Evolutionary conservation across 257 asterid genomes (phyloP).

Genomic region (Lycium ferocissimum): DNA sequence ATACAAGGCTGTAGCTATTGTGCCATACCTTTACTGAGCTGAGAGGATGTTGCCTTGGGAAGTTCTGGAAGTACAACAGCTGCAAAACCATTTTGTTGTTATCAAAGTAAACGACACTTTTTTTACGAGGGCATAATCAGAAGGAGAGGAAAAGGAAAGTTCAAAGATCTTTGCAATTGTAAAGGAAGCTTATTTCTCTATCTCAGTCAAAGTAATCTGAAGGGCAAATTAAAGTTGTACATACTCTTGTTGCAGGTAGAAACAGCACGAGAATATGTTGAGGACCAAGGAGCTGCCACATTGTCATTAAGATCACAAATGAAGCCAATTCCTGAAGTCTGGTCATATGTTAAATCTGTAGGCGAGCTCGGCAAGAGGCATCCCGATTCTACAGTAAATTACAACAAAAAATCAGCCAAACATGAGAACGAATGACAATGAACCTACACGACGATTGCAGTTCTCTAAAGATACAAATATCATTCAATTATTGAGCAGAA

Average conservation of each 20-base stretch:
- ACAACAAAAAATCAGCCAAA: background rate
- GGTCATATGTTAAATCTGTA: conserved; percentile 37
- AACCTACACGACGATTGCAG: background rate
- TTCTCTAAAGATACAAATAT: background rate
- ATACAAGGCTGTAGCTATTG: background rate
- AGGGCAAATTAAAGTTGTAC: background rate
- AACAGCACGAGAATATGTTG: conserved; percentile 17
- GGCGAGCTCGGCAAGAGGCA: conserved; percentile 44
- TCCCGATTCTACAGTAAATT: conserved; percentile 36
- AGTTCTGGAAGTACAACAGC: conserved; percentile 33
- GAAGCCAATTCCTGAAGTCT: conserved; percentile 43
- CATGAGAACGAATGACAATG: background rate
- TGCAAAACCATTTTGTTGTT: conserved; percentile 1
- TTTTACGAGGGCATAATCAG: background rate
- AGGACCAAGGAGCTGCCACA: conserved; percentile 42
- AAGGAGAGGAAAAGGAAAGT: background rate
- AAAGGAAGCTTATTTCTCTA: background rate
- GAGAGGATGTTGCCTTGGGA: conserved; percentile 41
- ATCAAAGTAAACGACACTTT: background rate
- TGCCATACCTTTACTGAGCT: conserved; percentile 28
- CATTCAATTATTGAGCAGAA: background rate
- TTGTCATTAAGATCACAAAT: conserved; percentile 43
- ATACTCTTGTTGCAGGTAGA: conserved; percentile 42
- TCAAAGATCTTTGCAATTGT: background rate
- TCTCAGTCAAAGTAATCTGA: background rate